These are phyloP conservation scores for Moricandia arvensis DNA, from an alignment of 345 rosid species.

Conservation along the genomic window DNA sequence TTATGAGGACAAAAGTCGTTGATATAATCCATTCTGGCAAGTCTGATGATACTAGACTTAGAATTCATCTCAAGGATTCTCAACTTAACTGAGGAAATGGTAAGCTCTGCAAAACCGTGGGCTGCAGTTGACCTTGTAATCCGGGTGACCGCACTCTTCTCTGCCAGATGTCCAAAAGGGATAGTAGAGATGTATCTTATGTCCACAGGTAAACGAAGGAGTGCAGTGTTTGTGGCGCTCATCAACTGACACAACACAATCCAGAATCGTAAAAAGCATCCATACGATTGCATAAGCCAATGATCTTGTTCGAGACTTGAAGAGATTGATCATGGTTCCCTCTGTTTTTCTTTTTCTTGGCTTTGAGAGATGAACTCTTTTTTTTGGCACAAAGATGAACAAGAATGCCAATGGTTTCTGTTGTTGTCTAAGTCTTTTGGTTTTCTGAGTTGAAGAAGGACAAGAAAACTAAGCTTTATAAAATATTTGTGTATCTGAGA, in stretches of 20 bases:
- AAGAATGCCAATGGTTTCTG: slow-evolving; percentile 5
- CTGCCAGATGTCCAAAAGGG: slow-evolving; percentile 37
- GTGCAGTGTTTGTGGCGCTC: neutral
- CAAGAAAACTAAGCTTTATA: neutral
- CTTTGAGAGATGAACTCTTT: neutral
- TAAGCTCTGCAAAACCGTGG: slow-evolving; percentile 13
- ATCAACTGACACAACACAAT: slow-evolving; percentile 16
- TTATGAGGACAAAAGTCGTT: neutral
- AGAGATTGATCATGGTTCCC: slow-evolving; percentile 17
- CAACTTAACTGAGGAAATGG: slow-evolving; percentile 17
- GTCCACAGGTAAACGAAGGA: neutral
- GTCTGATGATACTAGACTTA: neutral
- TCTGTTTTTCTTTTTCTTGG: neutral
- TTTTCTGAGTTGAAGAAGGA: neutral
- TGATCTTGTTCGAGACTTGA: neutral
- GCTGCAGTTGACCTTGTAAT: slow-evolving; percentile 38
- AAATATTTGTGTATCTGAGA: neutral
- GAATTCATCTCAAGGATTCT: slow-evolving; percentile 32
- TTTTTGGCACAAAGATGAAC: neutral
- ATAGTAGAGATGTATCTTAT: neutral
- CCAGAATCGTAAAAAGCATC: slow-evolving; percentile 7
- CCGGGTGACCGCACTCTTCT: slow-evolving; percentile 40
- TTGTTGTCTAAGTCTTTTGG: slow-evolving; percentile 10
- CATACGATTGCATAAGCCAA: slow-evolving; percentile 6
- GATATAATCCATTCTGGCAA: neutral